Evolutionary conservation across 495 filamentous ascomycete species (phyloP), one percentile per base, ranked within the genome.

Genomic region (Oidiodendron maius): DNA sequence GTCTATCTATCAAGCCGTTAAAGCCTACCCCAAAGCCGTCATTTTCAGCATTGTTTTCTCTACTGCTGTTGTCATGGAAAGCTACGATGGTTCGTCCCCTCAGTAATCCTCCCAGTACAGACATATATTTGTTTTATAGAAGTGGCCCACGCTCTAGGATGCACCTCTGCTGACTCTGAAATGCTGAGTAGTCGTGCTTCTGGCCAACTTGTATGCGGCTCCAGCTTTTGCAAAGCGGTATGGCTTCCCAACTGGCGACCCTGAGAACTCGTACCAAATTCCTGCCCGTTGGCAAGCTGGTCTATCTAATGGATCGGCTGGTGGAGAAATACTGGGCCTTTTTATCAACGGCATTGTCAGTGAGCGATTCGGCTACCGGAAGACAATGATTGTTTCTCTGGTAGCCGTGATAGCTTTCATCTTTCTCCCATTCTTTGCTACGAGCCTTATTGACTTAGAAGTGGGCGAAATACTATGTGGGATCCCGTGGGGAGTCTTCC

Each of bases 391-490:
- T 50, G 71, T 67, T 13, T 86, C 80, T 50, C 70, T 89, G 43
- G 55, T 77, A 15, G 62, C 82, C 10, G 65, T 89, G 45, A 75
- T 65, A 13, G 77, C 74, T 5, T 87, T 86, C 72, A 87, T 79
- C 20, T 68, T 82, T 8, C 81, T 91, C 61, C 84, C 86, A 59
- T 89, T 89, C 70, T 86, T 83, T 9, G 85, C 84, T 4, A 77
- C 80, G 44, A 83, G 75, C 53, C 74, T 89, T 16, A 70, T 81
- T 49, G 70, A 79, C 3, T 71, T 91, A 13, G 74, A 87, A 16
- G 77, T 81, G 6, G 85, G 78, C n/a, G 84, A 89, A 62, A 86
- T 89, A 44, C 67, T 91, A 5, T 83, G 81, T 50, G 86, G 86
- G 50, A 80, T 53, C 17, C 75, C 74, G 4, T 90, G 85, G 86